Percentiles rank a stretch among this genome's conserved stretches.
phyloP scores from a whole-genome alignment of 805 yeast species.

The Candida boleticola region DNA sequence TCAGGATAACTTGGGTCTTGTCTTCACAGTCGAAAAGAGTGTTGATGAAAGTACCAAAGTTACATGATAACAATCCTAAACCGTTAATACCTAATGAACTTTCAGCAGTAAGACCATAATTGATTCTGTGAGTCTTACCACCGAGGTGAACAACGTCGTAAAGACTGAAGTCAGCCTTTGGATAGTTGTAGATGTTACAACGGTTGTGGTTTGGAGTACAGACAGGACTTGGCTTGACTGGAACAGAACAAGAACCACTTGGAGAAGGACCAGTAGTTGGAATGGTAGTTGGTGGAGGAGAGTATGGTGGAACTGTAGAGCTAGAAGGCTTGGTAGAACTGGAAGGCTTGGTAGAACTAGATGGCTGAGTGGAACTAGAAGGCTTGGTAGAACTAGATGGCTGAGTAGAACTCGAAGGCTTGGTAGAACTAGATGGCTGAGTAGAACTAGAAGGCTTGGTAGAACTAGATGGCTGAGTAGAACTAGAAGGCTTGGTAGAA shows the following conservation, averaged over 20 bases:
- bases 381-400: not conserved
- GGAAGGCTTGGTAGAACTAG: not conserved
- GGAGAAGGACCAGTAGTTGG: constrained; percentile 3
- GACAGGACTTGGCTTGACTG: constrained; percentile 1
- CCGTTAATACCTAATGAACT: not conserved
- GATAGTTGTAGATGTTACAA: constrained; percentile 1
- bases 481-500: not conserved
- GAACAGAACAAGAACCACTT: not conserved
- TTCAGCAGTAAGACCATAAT: not conserved
- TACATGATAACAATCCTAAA: not conserved
- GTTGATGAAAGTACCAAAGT: not conserved
- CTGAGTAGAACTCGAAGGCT: not conserved
- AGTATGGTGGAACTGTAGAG: not conserved
- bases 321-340: not conserved
- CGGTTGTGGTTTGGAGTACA: constrained; percentile 1
- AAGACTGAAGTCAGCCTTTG: not conserved
- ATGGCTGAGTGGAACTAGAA: not conserved
- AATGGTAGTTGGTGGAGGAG: not conserved
- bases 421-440: not conserved
- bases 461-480: not conserved
- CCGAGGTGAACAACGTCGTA: not conserved
- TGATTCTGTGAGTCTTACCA: not conserved
- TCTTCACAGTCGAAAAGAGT: not conserved
- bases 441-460: not conserved
- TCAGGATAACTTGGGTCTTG: not conserved